Evolutionary conservation across 2,329 filamentous ascomycete species (phyloP).

Genomic region (Elsinoe arachidis): DNA sequence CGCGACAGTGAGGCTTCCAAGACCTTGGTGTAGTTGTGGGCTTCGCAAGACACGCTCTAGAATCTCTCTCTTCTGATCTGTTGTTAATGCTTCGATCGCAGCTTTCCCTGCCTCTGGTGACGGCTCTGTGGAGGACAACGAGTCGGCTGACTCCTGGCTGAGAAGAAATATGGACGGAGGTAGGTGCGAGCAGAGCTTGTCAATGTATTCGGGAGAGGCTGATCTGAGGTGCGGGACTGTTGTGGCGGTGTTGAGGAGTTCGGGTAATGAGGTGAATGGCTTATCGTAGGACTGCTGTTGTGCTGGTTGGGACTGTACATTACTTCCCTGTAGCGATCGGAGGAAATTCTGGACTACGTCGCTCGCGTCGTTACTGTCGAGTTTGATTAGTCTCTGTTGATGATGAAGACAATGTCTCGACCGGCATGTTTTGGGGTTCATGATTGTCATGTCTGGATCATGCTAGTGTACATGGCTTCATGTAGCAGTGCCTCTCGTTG

Average conservation of each 20-base stretch:
- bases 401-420: slow-evolving; percentile 10
- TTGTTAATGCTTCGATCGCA: slow-evolving; percentile 63
- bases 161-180: slow-evolving; percentile 72
- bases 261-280: slow-evolving; percentile 72
- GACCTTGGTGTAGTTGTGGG: slow-evolving; percentile 82
- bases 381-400: neutral
- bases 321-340: slow-evolving; percentile 61
- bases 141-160: slow-evolving; percentile 53
- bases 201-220: slow-evolving; percentile 54
- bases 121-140: slow-evolving; percentile 54
- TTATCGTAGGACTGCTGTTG: slow-evolving; percentile 46
- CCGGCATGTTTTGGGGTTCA: neutral
- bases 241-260: slow-evolving; percentile 68
- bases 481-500: neutral
- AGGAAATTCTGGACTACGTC: slow-evolving; percentile 81
- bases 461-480: slow-evolving; percentile 14
- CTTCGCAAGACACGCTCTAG: slow-evolving; percentile 75
- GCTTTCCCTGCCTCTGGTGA: slow-evolving; percentile 54
- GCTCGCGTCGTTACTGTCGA: slow-evolving; percentile 61
- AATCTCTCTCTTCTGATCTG: slow-evolving; percentile 70
- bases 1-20: slow-evolving; percentile 77
- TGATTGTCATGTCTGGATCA: slow-evolving; percentile 9
- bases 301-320: slow-evolving; percentile 23
- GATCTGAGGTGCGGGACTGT: slow-evolving; percentile 72
- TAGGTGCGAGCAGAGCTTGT: slow-evolving; percentile 67